Base-by-base conservation (phyloP, 1,139 yeast genomes). In the Zygotorulaspora mrakii region DNA sequence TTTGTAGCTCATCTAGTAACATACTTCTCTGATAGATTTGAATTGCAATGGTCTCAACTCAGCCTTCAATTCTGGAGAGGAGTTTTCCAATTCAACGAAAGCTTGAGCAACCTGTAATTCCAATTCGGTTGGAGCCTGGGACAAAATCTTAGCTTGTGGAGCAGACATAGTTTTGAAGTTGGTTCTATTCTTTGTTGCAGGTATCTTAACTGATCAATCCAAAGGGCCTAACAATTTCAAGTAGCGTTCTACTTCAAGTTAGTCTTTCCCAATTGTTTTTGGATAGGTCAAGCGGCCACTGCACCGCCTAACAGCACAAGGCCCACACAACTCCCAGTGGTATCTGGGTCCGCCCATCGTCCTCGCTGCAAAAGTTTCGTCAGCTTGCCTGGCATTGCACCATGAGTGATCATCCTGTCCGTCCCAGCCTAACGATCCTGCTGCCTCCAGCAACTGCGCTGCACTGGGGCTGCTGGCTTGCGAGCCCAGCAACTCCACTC, bases 21-120 rank as follows among this genome's bases (percentile, higher is more conserved):
- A 59, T 69, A 70, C 73, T 75, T 94, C 98, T 76, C 88, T 87
- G 76, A 89, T 89, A 67, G 95, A 82, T 79, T 89, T 87, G 89
- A 91, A 87, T 78, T 91, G 97, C 73, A 91, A 84, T 59, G 95
- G 88, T 81, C 97, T 88, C 74, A 91, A 82, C 67, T 88, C 96
- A 66, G 96, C 91, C 84, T 89, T 89, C 72, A 89, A 78, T 71
- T 91, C 98, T 60, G 85, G 74, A 68, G 94, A 79, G 75, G 88
- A 82, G 69, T 80, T 74, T 80, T 94, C 98, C 74, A 91, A 82
- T 79, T 91, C 99, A 68, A 82, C 73, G 72, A 91, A 87, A 67
- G 98, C 96, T 80, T 91, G 97, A 67, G 96, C 97, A 71, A 91
- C 95, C 79, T 91, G 95, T 75, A 91, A 87, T 79, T 91, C 99